phyloP scores from a whole-genome alignment of 192 early-diverging fungal species.

The Endogone sp. region DNA sequence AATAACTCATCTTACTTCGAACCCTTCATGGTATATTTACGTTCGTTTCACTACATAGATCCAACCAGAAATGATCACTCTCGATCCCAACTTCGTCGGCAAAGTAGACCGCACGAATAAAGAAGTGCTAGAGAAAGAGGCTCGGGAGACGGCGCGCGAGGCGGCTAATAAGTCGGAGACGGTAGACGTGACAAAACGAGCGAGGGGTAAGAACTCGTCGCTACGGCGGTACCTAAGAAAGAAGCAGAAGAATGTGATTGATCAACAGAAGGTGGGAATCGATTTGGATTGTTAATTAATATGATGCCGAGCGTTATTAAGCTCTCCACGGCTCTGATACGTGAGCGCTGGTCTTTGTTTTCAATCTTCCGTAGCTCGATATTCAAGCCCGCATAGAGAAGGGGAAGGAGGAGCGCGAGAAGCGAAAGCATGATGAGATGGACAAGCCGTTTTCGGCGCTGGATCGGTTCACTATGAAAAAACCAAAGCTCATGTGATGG shows the following conservation, averaged over 20 bases:
- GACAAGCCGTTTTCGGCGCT: constrained; percentile 52
- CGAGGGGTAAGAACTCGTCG: constrained; percentile 73
- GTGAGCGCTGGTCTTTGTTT: no score
- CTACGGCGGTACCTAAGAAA: constrained; percentile 72
- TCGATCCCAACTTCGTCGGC: constrained; percentile 82
- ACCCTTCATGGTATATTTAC: not conserved
- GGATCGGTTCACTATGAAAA: constrained; percentile 57
- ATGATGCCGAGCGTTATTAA: constrained; percentile 4
- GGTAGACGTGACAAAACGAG: constrained; percentile 15
- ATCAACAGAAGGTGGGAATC: constrained; percentile 57
- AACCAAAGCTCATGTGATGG: constrained; percentile 25
- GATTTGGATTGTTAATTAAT: not conserved
- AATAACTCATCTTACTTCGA: no score
- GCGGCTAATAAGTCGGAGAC: constrained; percentile 43
- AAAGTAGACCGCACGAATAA: constrained; percentile 64
- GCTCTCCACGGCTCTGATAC: no score
- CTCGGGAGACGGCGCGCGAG: constrained; percentile 55
- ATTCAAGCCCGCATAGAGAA: constrained; percentile 49
- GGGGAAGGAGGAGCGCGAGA: constrained; percentile 47
- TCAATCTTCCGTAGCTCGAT: constrained; percentile 24
- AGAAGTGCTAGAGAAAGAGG: constrained; percentile 56
- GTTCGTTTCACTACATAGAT: constrained; percentile 32
- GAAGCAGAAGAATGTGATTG: constrained; percentile 79
- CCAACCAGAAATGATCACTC: constrained; percentile 88
- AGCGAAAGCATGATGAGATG: constrained; percentile 31